A percentile compares a stretch with the other conserved stretches of the same genome.
phyloP scores from a whole-genome alignment of 2,329 filamentous ascomycete species.

The Aspergillus aculeatus region DNA sequence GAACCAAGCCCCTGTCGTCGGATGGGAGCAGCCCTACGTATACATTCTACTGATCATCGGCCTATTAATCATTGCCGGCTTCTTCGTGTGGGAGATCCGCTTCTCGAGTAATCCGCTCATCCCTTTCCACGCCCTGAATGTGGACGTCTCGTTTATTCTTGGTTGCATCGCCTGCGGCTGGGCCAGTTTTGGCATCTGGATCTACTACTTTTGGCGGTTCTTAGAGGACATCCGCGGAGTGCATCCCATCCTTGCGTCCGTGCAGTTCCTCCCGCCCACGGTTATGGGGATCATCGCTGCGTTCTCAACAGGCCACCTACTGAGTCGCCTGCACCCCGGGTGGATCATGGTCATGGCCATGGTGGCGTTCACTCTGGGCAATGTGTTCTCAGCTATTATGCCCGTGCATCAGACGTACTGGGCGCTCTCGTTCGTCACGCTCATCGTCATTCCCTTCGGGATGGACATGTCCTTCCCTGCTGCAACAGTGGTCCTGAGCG shows the following conservation, averaged over 20 bases:
- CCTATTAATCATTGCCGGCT: conserved; percentile 52
- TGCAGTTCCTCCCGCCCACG: conserved; percentile 31
- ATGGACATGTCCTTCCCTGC: conserved; percentile 69
- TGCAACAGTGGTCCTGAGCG: conserved; percentile 59
- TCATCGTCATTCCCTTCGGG: conserved; percentile 60
- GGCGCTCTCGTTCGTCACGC: conserved; percentile 60
- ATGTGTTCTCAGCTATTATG: conserved; percentile 44
- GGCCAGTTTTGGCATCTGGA: conserved; percentile 43
- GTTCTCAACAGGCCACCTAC: conserved; percentile 27
- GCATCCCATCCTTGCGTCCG: conserved; percentile 29
- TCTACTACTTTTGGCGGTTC: conserved; percentile 42
- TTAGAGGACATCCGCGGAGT: conserved; percentile 25
- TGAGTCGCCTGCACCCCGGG: conserved; percentile 23
- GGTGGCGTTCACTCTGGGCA: conserved; percentile 44
- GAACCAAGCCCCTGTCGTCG: conserved; percentile 62
- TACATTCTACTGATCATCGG: conserved; percentile 59
- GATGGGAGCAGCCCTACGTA: conserved; percentile 59
- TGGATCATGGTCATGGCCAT: conserved; percentile 28
- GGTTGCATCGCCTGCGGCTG: conserved; percentile 44
- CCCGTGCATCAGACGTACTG: conserved; percentile 62
- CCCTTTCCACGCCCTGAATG: conserved; percentile 47
- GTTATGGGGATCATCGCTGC: conserved; percentile 33
- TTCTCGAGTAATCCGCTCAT: conserved; percentile 55
- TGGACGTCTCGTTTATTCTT: conserved; percentile 35
- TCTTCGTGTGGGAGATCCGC: conserved; percentile 53